Evolutionary conservation across 345 rosid genomes (phyloP), one percentile per base, ranked within the genome.

Genomic region (Heritiera littoralis): DNA sequence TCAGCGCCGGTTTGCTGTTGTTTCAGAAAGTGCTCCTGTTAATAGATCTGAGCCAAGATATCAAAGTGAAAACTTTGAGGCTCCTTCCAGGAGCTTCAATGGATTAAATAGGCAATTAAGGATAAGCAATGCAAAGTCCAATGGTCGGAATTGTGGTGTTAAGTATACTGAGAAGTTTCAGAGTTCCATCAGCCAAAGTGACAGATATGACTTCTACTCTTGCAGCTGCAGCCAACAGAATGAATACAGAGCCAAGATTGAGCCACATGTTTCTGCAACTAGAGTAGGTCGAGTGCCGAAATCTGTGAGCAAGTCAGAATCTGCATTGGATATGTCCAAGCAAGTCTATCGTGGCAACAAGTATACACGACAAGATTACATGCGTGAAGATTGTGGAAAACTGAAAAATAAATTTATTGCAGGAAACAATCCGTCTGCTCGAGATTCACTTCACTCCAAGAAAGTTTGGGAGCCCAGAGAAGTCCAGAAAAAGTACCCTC

Each of bases 391-490:
- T 77, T 85, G 80, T 82, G 91, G 89, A 77, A 91, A 90, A 83
- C 79, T 84, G 73, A 92, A 87, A 87, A 85, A 80, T 85, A 94
- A 86, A 84, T 78, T 60, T 76, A 61, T 64, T n/a, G 28, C n/a
- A 8, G 79, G 82, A 74, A 88, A 78, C 78, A 88, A 66, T 84
- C 65, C 82, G 72, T 80, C 86, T 59, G 78, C 64, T 81, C 84
- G 85, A 82, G 93, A 89, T 59, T 70, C 85, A 66, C 75, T 83
- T 78, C 83, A 82, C 72, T 79, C 82, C 63, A 91, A 87, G 85
- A 90, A 95, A 84, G 91, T 93, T 67, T 90, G 94, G 97, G 97
- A 92, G 84, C 90, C 97, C 6, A 80, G 87, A 86, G 97, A 92
- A 82, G 78, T 87, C 28, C 90, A 84, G 74, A 91, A 86, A 80